phyloP scores from a whole-genome alignment of 2,329 filamentous ascomycete species.

The Xylaria multiplex region DNA sequence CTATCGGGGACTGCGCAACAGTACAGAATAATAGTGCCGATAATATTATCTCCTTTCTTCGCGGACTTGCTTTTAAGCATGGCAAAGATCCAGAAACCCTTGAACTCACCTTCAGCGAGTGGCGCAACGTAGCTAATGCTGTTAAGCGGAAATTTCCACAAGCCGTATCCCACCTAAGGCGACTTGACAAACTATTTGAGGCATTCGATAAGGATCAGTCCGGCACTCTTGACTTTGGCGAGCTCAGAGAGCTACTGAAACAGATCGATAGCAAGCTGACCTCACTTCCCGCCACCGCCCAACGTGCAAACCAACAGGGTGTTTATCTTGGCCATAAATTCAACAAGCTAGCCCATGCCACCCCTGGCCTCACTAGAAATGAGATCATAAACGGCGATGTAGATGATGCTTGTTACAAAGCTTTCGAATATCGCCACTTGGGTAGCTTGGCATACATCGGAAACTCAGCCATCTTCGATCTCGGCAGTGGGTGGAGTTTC shows the following conservation, averaged over 20 bases:
- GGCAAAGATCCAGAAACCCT: conserved; percentile 91
- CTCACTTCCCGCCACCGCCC: conserved; percentile 91
- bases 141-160: conserved; percentile 93
- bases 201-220: conserved; percentile 93
- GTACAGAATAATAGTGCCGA: conserved; percentile 98
- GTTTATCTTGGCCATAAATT: conserved; percentile 92
- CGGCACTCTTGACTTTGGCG: conserved; percentile 92
- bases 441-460: conserved; percentile 94
- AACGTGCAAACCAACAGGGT: conserved; percentile 96
- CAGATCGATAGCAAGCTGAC: conserved; percentile 97
- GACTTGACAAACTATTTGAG: conserved; percentile 89
- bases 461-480: conserved; percentile 95
- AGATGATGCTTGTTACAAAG: conserved; percentile 91
- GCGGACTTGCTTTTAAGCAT: conserved; percentile 88
- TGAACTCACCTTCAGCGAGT: conserved; percentile 86
- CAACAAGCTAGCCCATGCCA: conserved; percentile 84
- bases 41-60: conserved; percentile 89
- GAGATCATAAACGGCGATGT: conserved; percentile 88
- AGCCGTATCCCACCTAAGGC: conserved; percentile 83
- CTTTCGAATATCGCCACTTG: conserved; percentile 93
- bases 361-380: conserved; percentile 80
- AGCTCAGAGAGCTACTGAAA: conserved; percentile 85
- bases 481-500: conserved; percentile 78
- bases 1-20: conserved; percentile 93
- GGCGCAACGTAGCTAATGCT: conserved; percentile 83